Evolutionary conservation across 306 rosid species (phyloP), one percentile per base, ranked within the genome.

Genomic region (Vigna angularis): DNA sequence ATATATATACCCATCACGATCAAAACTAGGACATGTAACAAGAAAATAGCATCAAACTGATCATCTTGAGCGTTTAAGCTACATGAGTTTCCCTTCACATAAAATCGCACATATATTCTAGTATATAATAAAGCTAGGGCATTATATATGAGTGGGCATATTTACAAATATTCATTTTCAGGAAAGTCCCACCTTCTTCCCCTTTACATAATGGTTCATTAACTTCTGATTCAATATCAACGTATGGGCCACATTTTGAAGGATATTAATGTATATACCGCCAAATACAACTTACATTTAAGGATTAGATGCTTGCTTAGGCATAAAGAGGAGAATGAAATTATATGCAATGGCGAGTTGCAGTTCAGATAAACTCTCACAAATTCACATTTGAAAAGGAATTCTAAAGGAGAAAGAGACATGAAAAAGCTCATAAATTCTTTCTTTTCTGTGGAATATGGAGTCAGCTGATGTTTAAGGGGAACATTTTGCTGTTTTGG

Each of bases 141-240:
- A 66, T 66, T 66, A 66, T 66, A 40, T 12, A 66, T 42, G 72
- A 66, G 53, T 66, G 72, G 36, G 36, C 72, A 66, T 66, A 66
- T 66, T 26, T 66, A 40, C 36, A 66, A 11, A 66, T 44, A 66
- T 42, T 66, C 72, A 66, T 66, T 66, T 40, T 66, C 51, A 17
- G 9, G 2, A 17, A 38, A 65, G n/a, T 65, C n/a, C 70, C 32
- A 40, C 51, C n/a, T 65, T 65, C 70, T 65, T 65, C 70, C 51
- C 40, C 70, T 65, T 40, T 59, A 9, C 51, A 17, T 65, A 40
- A 65, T 65, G 4, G 0, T 36, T 63, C 9, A n/a, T 17, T 65
- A 65, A 18, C 20, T 65, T 40, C 32, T 3, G 0, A 13, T 64
- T 64, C 15, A 32, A 16, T 36, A 36, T 65, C 28, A 40, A 65